Base-by-base conservation (phyloP, 2,329 filamentous ascomycete species). In the Paracoccidioides lutzii region DNA sequence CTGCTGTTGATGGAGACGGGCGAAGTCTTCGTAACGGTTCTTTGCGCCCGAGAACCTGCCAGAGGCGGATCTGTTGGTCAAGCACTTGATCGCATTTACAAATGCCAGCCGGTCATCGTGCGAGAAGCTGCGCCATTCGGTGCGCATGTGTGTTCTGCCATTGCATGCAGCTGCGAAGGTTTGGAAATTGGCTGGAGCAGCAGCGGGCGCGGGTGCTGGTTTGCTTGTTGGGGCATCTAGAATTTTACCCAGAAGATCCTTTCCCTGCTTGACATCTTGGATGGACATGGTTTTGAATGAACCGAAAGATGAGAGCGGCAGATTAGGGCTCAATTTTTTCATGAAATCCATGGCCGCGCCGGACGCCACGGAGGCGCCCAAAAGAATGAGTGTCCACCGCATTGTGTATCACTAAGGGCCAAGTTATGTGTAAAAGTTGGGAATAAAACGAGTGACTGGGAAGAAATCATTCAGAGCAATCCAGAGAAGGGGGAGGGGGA, bases 271-370 rank as follows among this genome's bases (percentile, higher is more conserved):
- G n/a, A 65, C 68, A 22, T 72, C 69, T 38, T 71, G 68, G 7
- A 60, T 58, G 32, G 63, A 67, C 46, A 69, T 66, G 5, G 71
- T 72, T 43, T 62, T 59, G 42, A 63, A 69, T 32, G 57, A 70
- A 50, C 63, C 66, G 38, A 66, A 71, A 38, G 60, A 71, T 41
- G 58, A 70, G 54, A 59, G 28, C 9, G 53, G 44, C 4, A 55
- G 33, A 28, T 50, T 55, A 15, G 53, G 53, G 42, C 41, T 40
- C 15, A 50, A 33, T 9, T 50, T 10, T 3, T 12, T 9, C 15
- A 50, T 1, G 10, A 37, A 8, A 1, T 14, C 32, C 22, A 30
- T 37, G 30, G n/a, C 5, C 28, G 14, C n/a, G n/a, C 41, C 52
- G 2, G 52, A 22, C 32, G 52, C 40, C 40, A 45, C 7, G 6